Percentiles rank a stretch among this genome's conserved stretches.
Evolutionary conservation across 2,329 filamentous ascomycete genomes (phyloP).

Genomic region (Alternaria sp.): DNA sequence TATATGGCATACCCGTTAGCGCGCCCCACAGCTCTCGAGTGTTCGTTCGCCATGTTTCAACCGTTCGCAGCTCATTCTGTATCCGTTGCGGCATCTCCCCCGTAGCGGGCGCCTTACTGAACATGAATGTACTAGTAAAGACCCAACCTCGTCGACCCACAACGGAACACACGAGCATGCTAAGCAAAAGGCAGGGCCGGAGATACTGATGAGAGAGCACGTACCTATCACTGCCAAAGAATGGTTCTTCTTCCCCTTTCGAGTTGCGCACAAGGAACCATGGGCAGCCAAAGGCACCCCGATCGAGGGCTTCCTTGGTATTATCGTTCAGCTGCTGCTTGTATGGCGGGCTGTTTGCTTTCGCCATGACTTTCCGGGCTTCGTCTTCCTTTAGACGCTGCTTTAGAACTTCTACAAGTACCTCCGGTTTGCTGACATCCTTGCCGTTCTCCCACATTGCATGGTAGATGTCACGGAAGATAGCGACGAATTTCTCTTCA

Average conservation of each 20-base stretch:
- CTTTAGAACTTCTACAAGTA: conserved; percentile 55
- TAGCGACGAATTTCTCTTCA: conserved; percentile 55
- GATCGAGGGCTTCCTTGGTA: conserved; percentile 67
- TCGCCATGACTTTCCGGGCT: conserved; percentile 62
- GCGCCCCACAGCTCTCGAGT: neutral
- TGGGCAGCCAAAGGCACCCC: conserved; percentile 76
- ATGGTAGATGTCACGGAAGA: conserved; percentile 63
- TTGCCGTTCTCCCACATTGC: conserved; percentile 67
- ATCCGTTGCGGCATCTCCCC: conserved; percentile 2
- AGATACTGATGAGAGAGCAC: conserved; percentile 17
- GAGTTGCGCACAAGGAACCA: conserved; percentile 73
- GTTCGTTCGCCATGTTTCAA: conserved; percentile 19
- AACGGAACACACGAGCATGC: neutral
- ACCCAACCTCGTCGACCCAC: neutral
- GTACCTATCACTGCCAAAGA: conserved; percentile 77
- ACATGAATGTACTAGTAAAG: conserved; percentile 4
- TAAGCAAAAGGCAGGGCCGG: neutral
- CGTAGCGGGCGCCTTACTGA: conserved; percentile 14
- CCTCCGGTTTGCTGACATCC: conserved; percentile 65
- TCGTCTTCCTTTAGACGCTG: conserved; percentile 60
- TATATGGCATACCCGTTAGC: conserved; percentile 36
- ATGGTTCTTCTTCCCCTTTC: conserved; percentile 67
- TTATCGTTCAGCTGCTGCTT: conserved; percentile 63
- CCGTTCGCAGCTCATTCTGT: conserved; percentile 14
- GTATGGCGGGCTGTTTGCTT: conserved; percentile 56